Evolutionary conservation across 306 rosid genomes (phyloP).

Genomic region (Malus fusca): DNA sequence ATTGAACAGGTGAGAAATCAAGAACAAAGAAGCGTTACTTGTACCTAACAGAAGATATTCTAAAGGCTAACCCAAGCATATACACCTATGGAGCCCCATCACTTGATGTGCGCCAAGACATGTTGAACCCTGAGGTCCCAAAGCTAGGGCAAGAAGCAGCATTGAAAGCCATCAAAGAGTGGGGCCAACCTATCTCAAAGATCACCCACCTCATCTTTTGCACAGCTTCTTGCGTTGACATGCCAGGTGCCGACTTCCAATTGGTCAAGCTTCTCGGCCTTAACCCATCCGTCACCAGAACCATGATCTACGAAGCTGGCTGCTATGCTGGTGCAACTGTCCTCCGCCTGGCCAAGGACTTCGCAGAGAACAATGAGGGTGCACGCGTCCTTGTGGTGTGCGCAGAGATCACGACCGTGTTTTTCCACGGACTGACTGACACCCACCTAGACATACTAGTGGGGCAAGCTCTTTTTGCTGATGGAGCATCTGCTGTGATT

Average conservation of each 20-base stretch:
- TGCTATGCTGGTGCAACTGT: constrained; percentile 31
- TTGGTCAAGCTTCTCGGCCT: constrained; percentile 31
- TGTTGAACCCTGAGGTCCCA: constrained; percentile 21
- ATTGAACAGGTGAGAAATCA: constrained; percentile 24
- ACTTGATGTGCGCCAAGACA: constrained; percentile 23
- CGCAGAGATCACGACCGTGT: not conserved
- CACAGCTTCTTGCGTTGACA: constrained; percentile 28
- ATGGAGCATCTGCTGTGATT: constrained; percentile 27
- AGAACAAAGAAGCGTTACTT: constrained; percentile 27
- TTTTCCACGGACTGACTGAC: constrained; percentile 18
- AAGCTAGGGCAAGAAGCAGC: constrained; percentile 40
- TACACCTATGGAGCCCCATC: constrained; percentile 18
- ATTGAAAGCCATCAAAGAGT: constrained; percentile 30
- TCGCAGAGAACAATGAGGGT: constrained; percentile 24
- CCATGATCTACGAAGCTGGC: constrained; percentile 30
- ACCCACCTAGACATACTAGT: constrained; percentile 24
- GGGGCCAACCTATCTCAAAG: constrained; percentile 31
- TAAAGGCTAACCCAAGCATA: constrained; percentile 30
- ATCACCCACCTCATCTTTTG: constrained; percentile 41
- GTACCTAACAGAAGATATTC: constrained; percentile 18
- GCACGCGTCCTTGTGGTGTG: too few species aligned
- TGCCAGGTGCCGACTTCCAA: constrained; percentile 37
- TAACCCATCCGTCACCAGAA: constrained; percentile 19
- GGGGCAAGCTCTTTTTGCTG: constrained; percentile 35
- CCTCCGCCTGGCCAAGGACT: constrained; percentile 31